Conservation (phyloP, 306 rosid species). For the Dicorynia guianensis region DNA sequence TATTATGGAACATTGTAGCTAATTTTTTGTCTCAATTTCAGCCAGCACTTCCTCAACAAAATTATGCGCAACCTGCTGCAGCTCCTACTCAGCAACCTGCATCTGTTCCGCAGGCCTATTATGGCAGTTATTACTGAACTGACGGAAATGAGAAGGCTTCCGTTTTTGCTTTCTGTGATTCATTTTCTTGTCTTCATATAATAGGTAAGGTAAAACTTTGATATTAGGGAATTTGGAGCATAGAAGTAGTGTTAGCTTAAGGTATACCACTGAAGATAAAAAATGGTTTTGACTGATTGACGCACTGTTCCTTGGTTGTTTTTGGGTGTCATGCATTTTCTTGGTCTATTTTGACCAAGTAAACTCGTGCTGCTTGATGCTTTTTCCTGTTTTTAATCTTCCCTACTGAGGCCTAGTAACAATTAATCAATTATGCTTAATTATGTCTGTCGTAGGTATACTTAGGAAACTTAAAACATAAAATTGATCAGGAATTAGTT, state of each 20-base stretch:
- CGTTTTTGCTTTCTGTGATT: constrained; percentile 48
- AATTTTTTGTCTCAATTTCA: constrained; percentile 47
- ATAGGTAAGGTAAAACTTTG: constrained; percentile 34
- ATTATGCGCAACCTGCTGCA: constrained; percentile 73
- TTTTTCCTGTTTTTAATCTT: too few relatives aligned
- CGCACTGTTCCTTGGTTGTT: constrained; percentile 21
- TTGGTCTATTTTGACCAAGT: too few relatives aligned
- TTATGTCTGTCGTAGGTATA: too few relatives aligned
- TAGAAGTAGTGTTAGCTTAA: constrained; percentile 44
- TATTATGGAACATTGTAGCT: neutral
- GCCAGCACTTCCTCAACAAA: constrained; percentile 70
- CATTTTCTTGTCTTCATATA: constrained; percentile 8
- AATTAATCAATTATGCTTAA: too few relatives aligned
- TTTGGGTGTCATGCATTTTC: neutral
- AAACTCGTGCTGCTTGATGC: too few relatives aligned
- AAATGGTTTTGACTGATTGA: constrained; percentile 23
- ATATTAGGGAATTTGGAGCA: constrained; percentile 35
- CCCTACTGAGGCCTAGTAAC: too few relatives aligned
- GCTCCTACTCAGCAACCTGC: constrained; percentile 82
- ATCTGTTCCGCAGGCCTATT: constrained; percentile 85
- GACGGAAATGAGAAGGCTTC: constrained; percentile 28
- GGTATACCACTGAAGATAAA: constrained; percentile 29
- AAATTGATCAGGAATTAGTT: too few relatives aligned
- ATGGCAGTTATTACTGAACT: constrained; percentile 74
- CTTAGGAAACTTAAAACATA: too few relatives aligned